These are phyloP conservation scores for Closterium sp. DNA, from an alignment of 139 green algal species.

Conservation along the genomic window DNA sequence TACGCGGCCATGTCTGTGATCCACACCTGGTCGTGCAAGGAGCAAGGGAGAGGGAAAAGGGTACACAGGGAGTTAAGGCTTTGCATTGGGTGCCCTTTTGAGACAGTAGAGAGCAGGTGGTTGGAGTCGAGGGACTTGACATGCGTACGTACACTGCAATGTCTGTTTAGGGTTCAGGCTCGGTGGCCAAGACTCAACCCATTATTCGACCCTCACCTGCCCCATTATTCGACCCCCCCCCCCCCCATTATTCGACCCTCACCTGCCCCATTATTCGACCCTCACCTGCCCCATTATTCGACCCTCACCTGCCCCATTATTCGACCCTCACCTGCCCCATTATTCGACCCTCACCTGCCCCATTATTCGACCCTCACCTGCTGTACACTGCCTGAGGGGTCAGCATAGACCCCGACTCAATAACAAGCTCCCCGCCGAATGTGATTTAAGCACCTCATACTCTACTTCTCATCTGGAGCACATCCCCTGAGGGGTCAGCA, in stretches of 20 bases:
- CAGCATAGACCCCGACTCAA: too few relatives aligned
- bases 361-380: neutral
- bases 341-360: neutral
- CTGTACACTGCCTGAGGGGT: too few relatives aligned
- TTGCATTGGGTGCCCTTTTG: slow-evolving; percentile 62
- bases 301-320: too few relatives aligned
- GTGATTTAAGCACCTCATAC: too few relatives aligned
- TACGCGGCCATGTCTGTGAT: slow-evolving; percentile 9
- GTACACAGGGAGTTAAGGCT: neutral
- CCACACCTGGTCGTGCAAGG: neutral
- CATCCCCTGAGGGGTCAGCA: neutral
- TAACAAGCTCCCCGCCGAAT: too few relatives aligned
- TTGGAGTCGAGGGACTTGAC: slow-evolving; percentile 53
- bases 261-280: neutral
- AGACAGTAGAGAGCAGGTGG: slow-evolving; percentile 61
- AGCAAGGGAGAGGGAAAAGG: neutral
- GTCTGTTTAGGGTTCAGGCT: too few relatives aligned
- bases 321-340: too few relatives aligned
- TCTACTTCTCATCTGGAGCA: neutral
- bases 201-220: too few relatives aligned
- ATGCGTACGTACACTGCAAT: neutral
- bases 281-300: neutral
- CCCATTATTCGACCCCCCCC: too few relatives aligned
- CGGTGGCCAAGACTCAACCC: too few relatives aligned
- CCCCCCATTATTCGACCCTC: too few relatives aligned